Evolutionary conservation across 495 filamentous ascomycete species (phyloP), one percentile per base, ranked within the genome.

Genomic region (Clavariopsis aquatica): DNA sequence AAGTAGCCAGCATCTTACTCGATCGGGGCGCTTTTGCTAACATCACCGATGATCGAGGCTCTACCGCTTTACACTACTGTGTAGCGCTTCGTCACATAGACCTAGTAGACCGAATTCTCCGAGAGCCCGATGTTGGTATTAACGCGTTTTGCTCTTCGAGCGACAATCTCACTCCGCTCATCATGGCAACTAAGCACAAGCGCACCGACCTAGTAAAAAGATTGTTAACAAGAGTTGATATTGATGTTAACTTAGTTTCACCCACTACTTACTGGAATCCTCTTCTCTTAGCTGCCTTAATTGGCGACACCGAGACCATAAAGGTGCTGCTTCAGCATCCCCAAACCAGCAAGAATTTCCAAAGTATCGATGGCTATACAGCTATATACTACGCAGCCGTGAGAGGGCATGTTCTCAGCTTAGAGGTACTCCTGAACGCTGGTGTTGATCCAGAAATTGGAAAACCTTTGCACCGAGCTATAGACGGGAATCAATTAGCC

Each of bases 251-350:
- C 24, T 28, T 58, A 27, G 54, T 10, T 15, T 45, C 47, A 9
- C 54, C 54, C 9, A 45, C 43, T 5, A 24, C 54, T 24, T 10
- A 55, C 2, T 65, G 43, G 54, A 59, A 51, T 17, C 43, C 62
- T 1, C 54, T 65, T 12, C 29, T 43, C 15, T 38, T 65, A 24
- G 62, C 56, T 7, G 62, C 45, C 17, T 46, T 53, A 5, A 34
- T 23, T 13, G 34, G 53, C 27, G n/a, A 28, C 45, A 55, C 59
- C n/a, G 65, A 69, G n/a, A 55, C 66, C 29, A 63, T 75, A 17
- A 47, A 72, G 49, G 26, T 68, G 6, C 70, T 74, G 45, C 19
- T 62, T 23, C 64, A 74, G 2, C 54, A 65, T 34, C 62, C 62
- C 15, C n/a, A 45, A 12, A 51, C 53, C 13, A 34, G 60, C 13